phyloP scores from a whole-genome alignment of 208 protist genomes.

The Phytomonas sp. region DNA sequence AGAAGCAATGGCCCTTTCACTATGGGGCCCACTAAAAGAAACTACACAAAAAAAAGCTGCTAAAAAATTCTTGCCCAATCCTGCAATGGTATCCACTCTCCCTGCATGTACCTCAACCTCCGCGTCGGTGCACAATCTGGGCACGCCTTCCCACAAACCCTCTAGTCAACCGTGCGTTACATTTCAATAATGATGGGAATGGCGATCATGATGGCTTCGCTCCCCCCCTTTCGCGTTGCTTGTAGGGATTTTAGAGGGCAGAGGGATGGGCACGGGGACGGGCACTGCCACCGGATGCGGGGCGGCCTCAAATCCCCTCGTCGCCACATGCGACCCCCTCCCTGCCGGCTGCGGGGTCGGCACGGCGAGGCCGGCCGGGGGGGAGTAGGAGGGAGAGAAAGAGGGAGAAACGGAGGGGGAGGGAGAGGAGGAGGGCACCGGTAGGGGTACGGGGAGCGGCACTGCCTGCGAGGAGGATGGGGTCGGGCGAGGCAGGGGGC shows the following conservation, averaged over 20 bases:
- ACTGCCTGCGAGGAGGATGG: constrained; percentile 6
- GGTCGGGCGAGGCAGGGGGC: background rate
- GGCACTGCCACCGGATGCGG: no score
- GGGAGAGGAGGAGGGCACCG: constrained; percentile 16
- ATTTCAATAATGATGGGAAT: constrained; percentile 5
- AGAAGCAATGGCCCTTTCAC: background rate
- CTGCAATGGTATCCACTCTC: background rate
- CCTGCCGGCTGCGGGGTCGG: no score
- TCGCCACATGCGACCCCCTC: no score
- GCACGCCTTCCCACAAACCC: no score
- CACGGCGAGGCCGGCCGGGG: no score
- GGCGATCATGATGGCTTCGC: constrained; percentile 5
- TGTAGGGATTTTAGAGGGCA: background rate
- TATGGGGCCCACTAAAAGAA: background rate
- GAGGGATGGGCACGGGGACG: no score
- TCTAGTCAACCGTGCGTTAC: background rate
- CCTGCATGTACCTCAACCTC: no score
- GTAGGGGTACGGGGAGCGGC: constrained; percentile 12
- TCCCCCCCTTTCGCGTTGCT: background rate
- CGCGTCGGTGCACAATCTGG: background rate
- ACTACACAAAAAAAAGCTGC: background rate
- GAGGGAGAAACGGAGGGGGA: background rate
- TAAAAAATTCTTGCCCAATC: background rate
- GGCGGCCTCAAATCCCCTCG: no score
- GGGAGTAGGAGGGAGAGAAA: no score